phyloP scores from a whole-genome alignment of 495 filamentous ascomycete genomes.

The Sporormia fimetaria region DNA sequence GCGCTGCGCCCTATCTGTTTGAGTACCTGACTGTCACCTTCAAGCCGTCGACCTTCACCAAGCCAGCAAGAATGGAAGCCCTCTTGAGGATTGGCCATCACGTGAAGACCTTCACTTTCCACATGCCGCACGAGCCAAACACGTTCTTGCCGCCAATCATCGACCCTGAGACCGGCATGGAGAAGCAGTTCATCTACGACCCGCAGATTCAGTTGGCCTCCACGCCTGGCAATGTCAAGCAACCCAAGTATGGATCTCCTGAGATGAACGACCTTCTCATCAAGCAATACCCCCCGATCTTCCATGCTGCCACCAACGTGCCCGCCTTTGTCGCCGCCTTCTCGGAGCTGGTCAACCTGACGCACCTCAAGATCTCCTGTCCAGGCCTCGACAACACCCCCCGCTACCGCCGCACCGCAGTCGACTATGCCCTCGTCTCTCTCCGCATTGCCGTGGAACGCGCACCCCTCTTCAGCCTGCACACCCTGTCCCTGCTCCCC shows the following conservation, averaged over 20 bases:
- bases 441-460: constrained; percentile 65
- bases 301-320: constrained; percentile 76
- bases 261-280: constrained; percentile 57
- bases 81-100: constrained; percentile 60
- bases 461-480: constrained; percentile 45
- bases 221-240: constrained; percentile 23
- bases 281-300: constrained; percentile 68
- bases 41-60: constrained; percentile 57
- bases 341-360: constrained; percentile 48
- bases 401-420: constrained; percentile 57
- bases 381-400: constrained; percentile 55
- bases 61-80: constrained; percentile 53
- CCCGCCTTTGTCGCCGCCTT: constrained; percentile 64
- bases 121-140: constrained; percentile 53
- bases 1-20: constrained; percentile 42
- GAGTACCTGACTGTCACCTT: constrained; percentile 49
- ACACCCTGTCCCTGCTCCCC: constrained; percentile 50
- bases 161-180: constrained; percentile 56
- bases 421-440: constrained; percentile 74
- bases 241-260: constrained; percentile 56
- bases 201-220: constrained; percentile 43
- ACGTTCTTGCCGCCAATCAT: constrained; percentile 69
- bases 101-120: constrained; percentile 58
- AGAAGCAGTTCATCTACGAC: constrained; percentile 62
- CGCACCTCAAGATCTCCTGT: constrained; percentile 58